Conservation (phyloP, 441 rosid species). For the Adansonia grandidieri region DNA sequence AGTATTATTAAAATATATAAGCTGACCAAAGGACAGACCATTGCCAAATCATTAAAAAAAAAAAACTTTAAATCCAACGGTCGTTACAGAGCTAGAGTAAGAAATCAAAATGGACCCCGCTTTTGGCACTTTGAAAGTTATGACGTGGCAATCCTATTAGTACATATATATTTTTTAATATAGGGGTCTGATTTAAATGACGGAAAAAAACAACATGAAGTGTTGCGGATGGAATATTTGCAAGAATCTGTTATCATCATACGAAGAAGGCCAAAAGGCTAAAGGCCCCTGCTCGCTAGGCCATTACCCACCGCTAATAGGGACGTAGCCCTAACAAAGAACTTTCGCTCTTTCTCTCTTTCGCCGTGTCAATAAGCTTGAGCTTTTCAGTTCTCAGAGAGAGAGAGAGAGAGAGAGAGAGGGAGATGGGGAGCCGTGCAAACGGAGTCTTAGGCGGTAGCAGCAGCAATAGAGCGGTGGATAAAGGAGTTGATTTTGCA, state of each 20-base stretch:
- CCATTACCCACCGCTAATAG: background rate
- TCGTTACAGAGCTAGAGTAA: background rate
- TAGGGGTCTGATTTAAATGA: too few relatives aligned
- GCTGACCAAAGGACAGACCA: too few relatives aligned
- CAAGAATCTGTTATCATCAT: background rate
- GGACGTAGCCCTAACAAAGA: constrained; percentile 38
- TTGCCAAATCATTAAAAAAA: too few relatives aligned
- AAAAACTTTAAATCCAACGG: background rate
- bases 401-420: background rate
- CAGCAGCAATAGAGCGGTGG: constrained; percentile 51
- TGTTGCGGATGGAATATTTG: constrained; percentile 1
- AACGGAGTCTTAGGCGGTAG: constrained; percentile 43
- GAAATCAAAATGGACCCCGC: background rate
- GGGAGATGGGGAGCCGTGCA: constrained; percentile 50
- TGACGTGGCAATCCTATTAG: background rate
- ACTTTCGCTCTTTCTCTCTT: background rate
- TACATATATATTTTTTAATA: constrained; percentile 46
- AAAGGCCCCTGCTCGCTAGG: background rate
- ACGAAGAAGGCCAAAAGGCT: background rate
- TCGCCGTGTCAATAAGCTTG: background rate
- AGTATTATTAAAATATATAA: too few relatives aligned
- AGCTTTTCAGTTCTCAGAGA: background rate
- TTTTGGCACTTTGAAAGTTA: background rate
- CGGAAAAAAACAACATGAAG: too few relatives aligned
- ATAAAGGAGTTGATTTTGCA: constrained; percentile 88